Base-by-base conservation (phyloP, 768 basidiomycete species). In the Mycena polygramma region DNA sequence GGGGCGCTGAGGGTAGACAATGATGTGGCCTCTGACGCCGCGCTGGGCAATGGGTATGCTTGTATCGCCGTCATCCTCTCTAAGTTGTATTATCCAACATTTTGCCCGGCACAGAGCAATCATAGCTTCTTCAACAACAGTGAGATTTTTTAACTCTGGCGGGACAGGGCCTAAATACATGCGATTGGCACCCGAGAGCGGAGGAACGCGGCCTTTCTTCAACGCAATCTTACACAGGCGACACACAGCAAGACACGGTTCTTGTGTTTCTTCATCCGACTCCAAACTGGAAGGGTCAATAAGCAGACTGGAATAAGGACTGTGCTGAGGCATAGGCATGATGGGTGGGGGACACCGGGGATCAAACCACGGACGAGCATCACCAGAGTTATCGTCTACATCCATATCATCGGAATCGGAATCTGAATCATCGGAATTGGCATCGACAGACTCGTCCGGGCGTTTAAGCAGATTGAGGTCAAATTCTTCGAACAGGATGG, bases 1-100 rank as follows among this genome's bases (percentile, higher is more conserved):
- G 0, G 76, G 77, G 4, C 54, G 57, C 35, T 77, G 76, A 4
- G 78, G 78, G 52, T 76, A 76, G 0, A 77, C 59, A 9, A 80
- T 73, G n/a, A 79, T 70, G 63, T 78, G 76, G 0, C 79, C 78
- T 35, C 64, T 58, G 19, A 80, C 37, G 7, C 75, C 78, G 2
- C 74, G 60, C 54, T 80, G 74, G 8, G 61, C 24, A n/a, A n/a
- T 62, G 10, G 51, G 51, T 35, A 54, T 17, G 0, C 13, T 4
- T 54, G 46, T 60, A 7, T 45, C 35, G 6, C 10, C n/a, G 2
- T 60, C 45, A 6, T 64, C 62, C n/a, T 69, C 63, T 3, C 51
- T 4, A 2, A 69, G 46, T 51, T 64, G 60, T 7, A 69, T 57
- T 0, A 69, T 69, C 53, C 60, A 69, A 41, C 54, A 48, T 30